Conservation (phyloP, 2,329 filamentous ascomycete genomes). For the Alternaria sp. region DNA sequence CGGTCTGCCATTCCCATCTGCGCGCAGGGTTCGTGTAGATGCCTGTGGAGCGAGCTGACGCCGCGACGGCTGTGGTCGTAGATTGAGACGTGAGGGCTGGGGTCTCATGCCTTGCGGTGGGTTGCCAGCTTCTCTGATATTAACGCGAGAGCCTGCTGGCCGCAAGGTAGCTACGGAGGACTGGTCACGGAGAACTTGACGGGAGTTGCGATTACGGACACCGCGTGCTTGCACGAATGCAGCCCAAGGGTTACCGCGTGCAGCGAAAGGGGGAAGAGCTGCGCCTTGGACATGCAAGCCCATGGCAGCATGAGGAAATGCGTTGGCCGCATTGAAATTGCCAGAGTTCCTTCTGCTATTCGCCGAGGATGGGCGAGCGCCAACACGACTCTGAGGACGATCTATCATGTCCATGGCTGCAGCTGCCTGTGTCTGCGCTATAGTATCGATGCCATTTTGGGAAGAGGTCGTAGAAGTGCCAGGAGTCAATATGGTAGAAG, state of each 20-base stretch:
- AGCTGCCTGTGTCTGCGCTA: slow-evolving; percentile 39
- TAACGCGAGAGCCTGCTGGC: slow-evolving; percentile 45
- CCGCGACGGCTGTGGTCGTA: slow-evolving; percentile 49
- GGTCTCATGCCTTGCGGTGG: slow-evolving; percentile 41
- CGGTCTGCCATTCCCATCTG: slow-evolving; percentile 44
- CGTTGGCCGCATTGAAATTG: slow-evolving; percentile 43
- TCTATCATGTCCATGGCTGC: slow-evolving; percentile 48
- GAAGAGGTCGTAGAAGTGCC: slow-evolving; percentile 41
- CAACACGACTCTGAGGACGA: slow-evolving; percentile 49
- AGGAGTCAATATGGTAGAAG: slow-evolving; percentile 41
- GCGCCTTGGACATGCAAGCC: slow-evolving; percentile 47
- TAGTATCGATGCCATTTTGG: slow-evolving; percentile 37
- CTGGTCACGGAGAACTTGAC: slow-evolving; percentile 49
- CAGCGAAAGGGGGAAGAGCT: slow-evolving; percentile 40
- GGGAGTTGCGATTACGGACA: slow-evolving; percentile 40
- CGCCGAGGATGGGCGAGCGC: slow-evolving; percentile 48
- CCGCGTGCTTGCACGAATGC: slow-evolving; percentile 45
- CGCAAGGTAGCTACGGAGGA: slow-evolving; percentile 51
- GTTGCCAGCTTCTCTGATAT: slow-evolving; percentile 42
- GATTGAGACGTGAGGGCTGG: slow-evolving; percentile 48
- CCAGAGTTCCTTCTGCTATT: slow-evolving; percentile 46
- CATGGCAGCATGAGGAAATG: slow-evolving; percentile 42
- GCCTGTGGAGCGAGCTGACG: slow-evolving; percentile 47
- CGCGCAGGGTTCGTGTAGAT: slow-evolving; percentile 49
- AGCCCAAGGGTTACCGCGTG: slow-evolving; percentile 49